Conservation (phyloP, 2,329 filamentous ascomycete genomes). For the Chrysoporthe deuterocubensis region DNA sequence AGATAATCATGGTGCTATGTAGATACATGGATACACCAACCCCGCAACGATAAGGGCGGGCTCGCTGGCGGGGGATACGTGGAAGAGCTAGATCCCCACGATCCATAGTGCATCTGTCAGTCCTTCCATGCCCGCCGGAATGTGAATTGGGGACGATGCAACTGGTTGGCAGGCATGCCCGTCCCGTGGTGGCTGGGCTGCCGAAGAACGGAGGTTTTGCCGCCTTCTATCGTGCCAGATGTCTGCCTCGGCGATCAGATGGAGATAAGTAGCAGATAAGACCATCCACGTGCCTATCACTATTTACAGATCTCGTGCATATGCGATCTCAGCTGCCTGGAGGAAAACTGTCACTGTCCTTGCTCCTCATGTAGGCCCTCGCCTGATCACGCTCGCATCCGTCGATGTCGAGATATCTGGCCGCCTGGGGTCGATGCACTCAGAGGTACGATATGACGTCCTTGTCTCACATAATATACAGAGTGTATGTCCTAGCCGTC, state of each 20-base stretch:
- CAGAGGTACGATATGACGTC: no score
- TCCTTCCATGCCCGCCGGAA: background rate
- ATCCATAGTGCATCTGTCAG: background rate
- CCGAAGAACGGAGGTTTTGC: slow-evolving; percentile 5
- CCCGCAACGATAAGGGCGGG: slow-evolving; percentile 27
- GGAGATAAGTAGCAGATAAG: background rate
- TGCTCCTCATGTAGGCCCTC: background rate
- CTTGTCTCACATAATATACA: no score
- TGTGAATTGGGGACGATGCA: slow-evolving; percentile 1
- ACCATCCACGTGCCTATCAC: background rate
- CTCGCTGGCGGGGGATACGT: background rate
- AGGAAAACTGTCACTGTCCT: background rate
- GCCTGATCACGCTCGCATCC: no score
- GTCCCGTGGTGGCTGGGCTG: background rate
- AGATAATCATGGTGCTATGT: slow-evolving; percentile 17
- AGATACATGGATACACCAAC: slow-evolving; percentile 10
- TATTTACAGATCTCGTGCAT: background rate
- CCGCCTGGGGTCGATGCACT: no score
- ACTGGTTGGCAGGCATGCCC: background rate
- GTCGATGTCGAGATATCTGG: no score
- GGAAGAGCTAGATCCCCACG: slow-evolving; percentile 4
- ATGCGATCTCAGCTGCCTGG: no score
- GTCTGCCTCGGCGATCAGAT: background rate
- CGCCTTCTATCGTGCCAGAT: slow-evolving; percentile 2
- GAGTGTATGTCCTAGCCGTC: no score